Conservation (phyloP, 805 yeast genomes). For the Candida wancherniae region DNA sequence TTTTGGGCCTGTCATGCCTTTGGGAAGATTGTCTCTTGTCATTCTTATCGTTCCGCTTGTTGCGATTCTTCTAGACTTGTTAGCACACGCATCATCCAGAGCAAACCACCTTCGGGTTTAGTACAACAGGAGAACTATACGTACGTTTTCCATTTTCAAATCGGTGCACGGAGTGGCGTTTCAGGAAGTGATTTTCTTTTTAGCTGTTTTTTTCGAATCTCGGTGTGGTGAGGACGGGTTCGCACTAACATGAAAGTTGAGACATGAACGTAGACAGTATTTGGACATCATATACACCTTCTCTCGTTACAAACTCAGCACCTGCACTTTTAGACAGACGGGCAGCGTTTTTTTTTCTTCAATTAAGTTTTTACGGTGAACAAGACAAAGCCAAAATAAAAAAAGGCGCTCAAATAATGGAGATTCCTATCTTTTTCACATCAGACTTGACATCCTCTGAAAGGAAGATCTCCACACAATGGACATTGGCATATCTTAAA, state of each 20-base stretch:
- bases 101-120: neutral
- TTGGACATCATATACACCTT: too few species aligned
- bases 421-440: constrained; percentile 54
- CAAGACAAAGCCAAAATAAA: too few species aligned
- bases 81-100: constrained; percentile 4
- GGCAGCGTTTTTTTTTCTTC: too few species aligned
- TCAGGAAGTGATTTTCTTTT: too few species aligned
- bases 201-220: too few species aligned
- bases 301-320: too few species aligned
- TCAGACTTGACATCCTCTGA: constrained; percentile 68
- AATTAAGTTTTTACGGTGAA: too few species aligned
- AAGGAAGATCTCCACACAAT: constrained; percentile 55
- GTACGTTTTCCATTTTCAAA: constrained; percentile 17
- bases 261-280: too few species aligned
- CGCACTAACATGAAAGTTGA: too few species aligned
- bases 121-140: constrained; percentile 1
- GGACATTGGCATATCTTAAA: constrained; percentile 54
- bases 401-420: constrained; percentile 23
- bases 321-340: too few species aligned
- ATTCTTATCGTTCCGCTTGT: constrained; percentile 8
- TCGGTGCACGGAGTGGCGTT: constrained; percentile 1
- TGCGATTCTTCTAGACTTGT: constrained; percentile 11
- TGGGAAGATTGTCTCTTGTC: constrained; percentile 15
- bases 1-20: constrained; percentile 86
- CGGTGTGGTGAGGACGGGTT: too few species aligned